phyloP scores from a whole-genome alignment of 371 early-diverging fungal genomes.

The Apophysomyces sp. region DNA sequence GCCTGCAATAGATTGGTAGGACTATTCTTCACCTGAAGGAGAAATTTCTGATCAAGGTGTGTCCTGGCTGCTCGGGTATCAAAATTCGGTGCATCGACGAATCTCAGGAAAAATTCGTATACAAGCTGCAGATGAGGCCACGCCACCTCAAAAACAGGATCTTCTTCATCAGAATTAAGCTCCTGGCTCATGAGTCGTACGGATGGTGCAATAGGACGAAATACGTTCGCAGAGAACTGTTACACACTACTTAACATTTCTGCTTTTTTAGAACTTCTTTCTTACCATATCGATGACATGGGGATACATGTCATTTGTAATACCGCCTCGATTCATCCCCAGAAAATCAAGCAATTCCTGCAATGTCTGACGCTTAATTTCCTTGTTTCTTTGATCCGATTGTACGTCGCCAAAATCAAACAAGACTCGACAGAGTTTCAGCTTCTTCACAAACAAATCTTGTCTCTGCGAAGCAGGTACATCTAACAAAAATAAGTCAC shows the following conservation, averaged over 20 bases:
- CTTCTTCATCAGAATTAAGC: slow-evolving; percentile 97
- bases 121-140: slow-evolving; percentile 98
- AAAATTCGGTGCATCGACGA: slow-evolving; percentile 95
- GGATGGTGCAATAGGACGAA: slow-evolving; percentile 93
- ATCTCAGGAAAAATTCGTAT: slow-evolving; percentile 94
- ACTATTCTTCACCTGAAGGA: slow-evolving; percentile 28
- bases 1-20: too few species aligned
- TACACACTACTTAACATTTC: background rate
- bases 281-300: slow-evolving; percentile 91
- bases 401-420: slow-evolving; percentile 94
- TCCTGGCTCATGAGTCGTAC: slow-evolving; percentile 64
- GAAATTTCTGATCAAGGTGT: slow-evolving; percentile 37
- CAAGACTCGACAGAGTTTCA: slow-evolving; percentile 86
- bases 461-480: slow-evolving; percentile 73
- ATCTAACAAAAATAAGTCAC: slow-evolving; percentile 51
- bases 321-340: slow-evolving; percentile 79
- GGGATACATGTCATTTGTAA: slow-evolving; percentile 88
- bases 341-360: slow-evolving; percentile 93
- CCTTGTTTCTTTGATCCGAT: slow-evolving; percentile 88
- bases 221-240: slow-evolving; percentile 87
- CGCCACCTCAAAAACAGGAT: slow-evolving; percentile 90
- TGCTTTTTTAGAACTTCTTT: background rate
- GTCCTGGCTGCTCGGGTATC: slow-evolving; percentile 81
- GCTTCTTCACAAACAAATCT: slow-evolving; percentile 84
- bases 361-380: slow-evolving; percentile 90